Evolutionary conservation across 805 yeast genomes (phyloP).

Genomic region (Suhomyces vadensis): DNA sequence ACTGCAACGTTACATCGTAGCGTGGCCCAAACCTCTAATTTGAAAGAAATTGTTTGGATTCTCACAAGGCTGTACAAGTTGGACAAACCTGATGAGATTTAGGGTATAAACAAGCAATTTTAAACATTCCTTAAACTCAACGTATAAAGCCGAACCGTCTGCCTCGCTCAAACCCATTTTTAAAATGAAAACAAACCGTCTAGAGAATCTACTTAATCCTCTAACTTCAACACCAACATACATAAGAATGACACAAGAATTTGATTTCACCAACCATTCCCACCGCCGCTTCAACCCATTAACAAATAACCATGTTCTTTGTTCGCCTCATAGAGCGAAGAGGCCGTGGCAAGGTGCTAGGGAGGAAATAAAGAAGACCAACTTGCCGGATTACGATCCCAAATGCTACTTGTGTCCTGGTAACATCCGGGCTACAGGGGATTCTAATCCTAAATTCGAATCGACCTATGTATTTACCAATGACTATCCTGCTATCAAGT

Average conservation of each 20-base stretch:
- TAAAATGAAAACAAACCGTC: conserved; percentile 9
- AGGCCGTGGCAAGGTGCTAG: conserved; percentile 82
- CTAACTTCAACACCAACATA: conserved; percentile 18
- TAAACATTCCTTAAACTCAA: too few relatives aligned
- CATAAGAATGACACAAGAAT: conserved; percentile 16
- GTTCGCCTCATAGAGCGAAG: conserved; percentile 75
- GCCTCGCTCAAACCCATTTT: not conserved
- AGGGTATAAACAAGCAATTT: too few relatives aligned
- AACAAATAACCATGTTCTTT: conserved; percentile 65
- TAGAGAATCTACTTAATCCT: conserved; percentile 24
- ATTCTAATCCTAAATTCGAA: conserved; percentile 55
- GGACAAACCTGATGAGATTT: too few relatives aligned
- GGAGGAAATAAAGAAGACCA: conserved; percentile 46
- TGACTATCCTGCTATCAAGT: conserved; percentile 70
- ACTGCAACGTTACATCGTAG: not conserved
- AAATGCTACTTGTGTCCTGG: conserved; percentile 75
- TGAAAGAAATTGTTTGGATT: not conserved
- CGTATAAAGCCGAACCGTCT: too few relatives aligned
- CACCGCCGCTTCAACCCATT: conserved; percentile 73
- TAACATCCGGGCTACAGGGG: conserved; percentile 64
- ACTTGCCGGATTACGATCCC: conserved; percentile 57
- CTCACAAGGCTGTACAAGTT: too few relatives aligned
- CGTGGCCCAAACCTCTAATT: not conserved
- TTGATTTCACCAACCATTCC: conserved; percentile 57
- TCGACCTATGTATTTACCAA: conserved; percentile 62